These are phyloP conservation scores for Diaporthe velutina DNA, from an alignment of 2,329 filamentous ascomycete genomes.

Conservation along the genomic window DNA sequence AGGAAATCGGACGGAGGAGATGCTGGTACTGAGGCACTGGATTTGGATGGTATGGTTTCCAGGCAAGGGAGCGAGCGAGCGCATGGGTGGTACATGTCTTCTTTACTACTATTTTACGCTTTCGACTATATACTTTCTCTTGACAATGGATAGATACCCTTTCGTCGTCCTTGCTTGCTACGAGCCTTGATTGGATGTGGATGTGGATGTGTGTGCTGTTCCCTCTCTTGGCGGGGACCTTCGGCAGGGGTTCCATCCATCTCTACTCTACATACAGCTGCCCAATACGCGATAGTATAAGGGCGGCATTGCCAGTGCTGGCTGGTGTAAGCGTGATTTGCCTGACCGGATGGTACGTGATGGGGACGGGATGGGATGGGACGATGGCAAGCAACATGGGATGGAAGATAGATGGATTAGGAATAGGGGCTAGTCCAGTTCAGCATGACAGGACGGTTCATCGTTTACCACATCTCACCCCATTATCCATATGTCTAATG, in stretches of 20 bases:
- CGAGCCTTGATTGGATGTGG: neutral
- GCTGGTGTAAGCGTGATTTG: neutral
- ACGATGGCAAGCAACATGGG: slow-evolving; percentile 10
- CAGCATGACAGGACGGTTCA: slow-evolving; percentile 2
- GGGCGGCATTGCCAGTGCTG: neutral
- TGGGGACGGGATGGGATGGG: neutral
- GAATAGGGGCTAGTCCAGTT: neutral
- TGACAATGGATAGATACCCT: slow-evolving; percentile 32
- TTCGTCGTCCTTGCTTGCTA: slow-evolving; percentile 12
- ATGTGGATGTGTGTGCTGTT: neutral
- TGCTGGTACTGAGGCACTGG: slow-evolving; percentile 6
- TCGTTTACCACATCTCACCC: neutral
- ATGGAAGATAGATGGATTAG: neutral
- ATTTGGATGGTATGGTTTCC: slow-evolving; percentile 10
- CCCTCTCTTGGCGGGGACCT: neutral
- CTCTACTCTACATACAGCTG: neutral
- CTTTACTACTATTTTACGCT: slow-evolving; percentile 5
- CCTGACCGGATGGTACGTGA: neutral
- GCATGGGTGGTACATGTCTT: slow-evolving; percentile 15
- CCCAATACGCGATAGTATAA: neutral
- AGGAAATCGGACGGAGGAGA: neutral
- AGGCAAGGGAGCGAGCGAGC: slow-evolving; percentile 29
- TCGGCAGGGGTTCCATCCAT: neutral
- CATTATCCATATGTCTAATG: neutral
- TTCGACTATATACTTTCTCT: slow-evolving; percentile 11